Base-by-base conservation (phyloP, 2,329 filamentous ascomycete species). In the Ophiostoma piceae region DNA sequence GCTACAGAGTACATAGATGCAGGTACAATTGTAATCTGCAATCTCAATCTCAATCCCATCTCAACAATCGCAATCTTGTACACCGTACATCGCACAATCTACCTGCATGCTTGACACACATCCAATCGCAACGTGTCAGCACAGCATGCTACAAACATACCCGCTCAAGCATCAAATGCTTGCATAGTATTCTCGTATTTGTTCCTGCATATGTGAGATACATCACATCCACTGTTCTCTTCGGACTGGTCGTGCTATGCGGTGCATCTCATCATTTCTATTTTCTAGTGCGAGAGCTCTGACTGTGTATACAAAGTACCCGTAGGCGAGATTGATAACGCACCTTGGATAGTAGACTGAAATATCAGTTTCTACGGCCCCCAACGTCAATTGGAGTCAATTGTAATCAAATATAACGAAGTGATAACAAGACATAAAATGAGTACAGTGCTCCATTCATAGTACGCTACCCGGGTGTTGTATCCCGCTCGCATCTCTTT, bases 121-220 rank as follows among this genome's bases (percentile, higher is more conserved):
- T 9, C 51, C 51, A 57, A 57, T 57, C 51, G 51, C 22, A 29
- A 26, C 51, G 3, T 4, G 51, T n/a, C 51, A 26, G 51, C n/a
- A 22, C 51, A 57, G 51, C 51, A 57, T 43, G 43, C 43, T 47
- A 47, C 43, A 14, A 26, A 11, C 7, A 57, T 29, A 57, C 51
- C 22, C 51, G 51, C 22, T 14, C 22, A 26, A 26, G 43, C 19
- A 11, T 22, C 39, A 14, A 41, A 12, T 14, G 12, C 39, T 11
- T 41, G 39, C 8, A 41, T 41, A 41, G 39, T 57, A 57, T 11
- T 57, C 3, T 57, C 51, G 51, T 12, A 57, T 57, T 26, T 57
- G 51, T 57, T 57, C 51, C 51, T 57, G 51, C 51, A 57, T 57
- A 57, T 57, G 22, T 57, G 22, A 22, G 51, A 57, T 57, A 14